phyloP scores from a whole-genome alignment of 83 land plant species.

The Picea abies region DNA sequence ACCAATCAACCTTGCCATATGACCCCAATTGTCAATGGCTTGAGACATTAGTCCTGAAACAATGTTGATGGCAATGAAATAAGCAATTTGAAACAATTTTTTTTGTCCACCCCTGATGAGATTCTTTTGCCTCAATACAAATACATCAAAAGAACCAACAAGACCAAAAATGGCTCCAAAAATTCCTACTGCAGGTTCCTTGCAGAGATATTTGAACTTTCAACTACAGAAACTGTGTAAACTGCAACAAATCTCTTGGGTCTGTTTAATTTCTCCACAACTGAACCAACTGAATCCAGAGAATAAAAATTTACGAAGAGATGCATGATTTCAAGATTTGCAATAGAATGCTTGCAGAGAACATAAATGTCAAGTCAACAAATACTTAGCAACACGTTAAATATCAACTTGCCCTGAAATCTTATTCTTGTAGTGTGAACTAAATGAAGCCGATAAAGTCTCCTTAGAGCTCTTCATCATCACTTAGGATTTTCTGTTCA shows the following conservation, averaged over 20 bases:
- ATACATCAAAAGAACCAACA: slow-evolving; percentile 30
- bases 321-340: slow-evolving; percentile 33
- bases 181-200: slow-evolving; percentile 80
- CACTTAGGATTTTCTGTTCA: slow-evolving; percentile 65
- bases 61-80: slow-evolving; percentile 10
- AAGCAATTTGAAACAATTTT: slow-evolving; percentile 1
- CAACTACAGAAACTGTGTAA: slow-evolving; percentile 69
- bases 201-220: slow-evolving; percentile 78
- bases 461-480: too few relatives aligned
- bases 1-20: too few relatives aligned
- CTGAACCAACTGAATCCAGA: slow-evolving; percentile 78
- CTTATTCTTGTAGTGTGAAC: too few relatives aligned
- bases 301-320: slow-evolving; percentile 83
- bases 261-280: slow-evolving; percentile 69
- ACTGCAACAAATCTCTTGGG: slow-evolving; percentile 75
- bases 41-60: background rate
- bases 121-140: slow-evolving; percentile 16
- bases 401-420: too few relatives aligned
- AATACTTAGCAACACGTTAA: too few relatives aligned
- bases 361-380: too few relatives aligned
- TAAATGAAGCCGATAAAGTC: too few relatives aligned
- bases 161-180: slow-evolving; percentile 95
- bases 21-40: too few relatives aligned
- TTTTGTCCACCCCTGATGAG: background rate
- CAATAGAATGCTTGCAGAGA: too few relatives aligned